A percentile compares a stretch with the other conserved stretches of the same genome.
These are phyloP conservation scores for Candida boleticola DNA, from an alignment of 805 yeast genomes.

Conservation along the genomic window DNA sequence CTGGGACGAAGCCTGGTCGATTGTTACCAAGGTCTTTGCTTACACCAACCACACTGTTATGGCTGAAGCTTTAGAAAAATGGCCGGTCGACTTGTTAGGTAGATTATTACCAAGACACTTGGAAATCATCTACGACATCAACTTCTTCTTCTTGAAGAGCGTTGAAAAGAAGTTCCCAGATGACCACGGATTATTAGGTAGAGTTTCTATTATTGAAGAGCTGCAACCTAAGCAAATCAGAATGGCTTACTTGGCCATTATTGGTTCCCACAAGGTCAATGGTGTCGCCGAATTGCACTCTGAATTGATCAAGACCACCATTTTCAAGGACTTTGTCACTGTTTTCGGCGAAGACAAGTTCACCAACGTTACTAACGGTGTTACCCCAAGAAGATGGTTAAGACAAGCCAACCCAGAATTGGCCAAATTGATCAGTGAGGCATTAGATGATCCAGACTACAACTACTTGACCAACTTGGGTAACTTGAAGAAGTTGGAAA, in stretches of 20 bases:
- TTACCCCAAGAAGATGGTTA: slow-evolving; percentile 96
- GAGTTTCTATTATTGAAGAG: slow-evolving; percentile 87
- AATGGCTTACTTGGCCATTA: slow-evolving; percentile 88
- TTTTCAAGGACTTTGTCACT: slow-evolving; percentile 84
- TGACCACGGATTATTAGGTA: slow-evolving; percentile 59
- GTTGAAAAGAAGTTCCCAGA: slow-evolving; percentile 78
- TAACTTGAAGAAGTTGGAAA: slow-evolving; percentile 62
- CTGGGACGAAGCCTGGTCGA: slow-evolving; percentile 85
- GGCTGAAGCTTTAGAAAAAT: slow-evolving; percentile 92
- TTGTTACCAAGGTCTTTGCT: slow-evolving; percentile 78
- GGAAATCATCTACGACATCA: slow-evolving; percentile 86
- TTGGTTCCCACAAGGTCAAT: slow-evolving; percentile 90
- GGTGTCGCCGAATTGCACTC: slow-evolving; percentile 97
- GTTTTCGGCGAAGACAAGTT: slow-evolving; percentile 81
- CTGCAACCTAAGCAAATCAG: slow-evolving; percentile 76
- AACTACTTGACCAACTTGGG: slow-evolving; percentile 68
- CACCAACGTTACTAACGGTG: slow-evolving; percentile 91
- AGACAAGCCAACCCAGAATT: slow-evolving; percentile 87
- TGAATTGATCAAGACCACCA: slow-evolving; percentile 83
- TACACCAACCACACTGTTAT: slow-evolving; percentile 95
- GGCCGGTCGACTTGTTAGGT: slow-evolving; percentile 85
- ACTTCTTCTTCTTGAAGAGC: slow-evolving; percentile 69
- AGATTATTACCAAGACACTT: slow-evolving; percentile 85
- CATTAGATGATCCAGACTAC: slow-evolving; percentile 62
- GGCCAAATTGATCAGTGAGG: slow-evolving; percentile 68